Evolutionary conservation across 208 protist genomes (phyloP), one percentile per base, ranked within the genome.

Genomic region (Leptomonas seymouri): DNA sequence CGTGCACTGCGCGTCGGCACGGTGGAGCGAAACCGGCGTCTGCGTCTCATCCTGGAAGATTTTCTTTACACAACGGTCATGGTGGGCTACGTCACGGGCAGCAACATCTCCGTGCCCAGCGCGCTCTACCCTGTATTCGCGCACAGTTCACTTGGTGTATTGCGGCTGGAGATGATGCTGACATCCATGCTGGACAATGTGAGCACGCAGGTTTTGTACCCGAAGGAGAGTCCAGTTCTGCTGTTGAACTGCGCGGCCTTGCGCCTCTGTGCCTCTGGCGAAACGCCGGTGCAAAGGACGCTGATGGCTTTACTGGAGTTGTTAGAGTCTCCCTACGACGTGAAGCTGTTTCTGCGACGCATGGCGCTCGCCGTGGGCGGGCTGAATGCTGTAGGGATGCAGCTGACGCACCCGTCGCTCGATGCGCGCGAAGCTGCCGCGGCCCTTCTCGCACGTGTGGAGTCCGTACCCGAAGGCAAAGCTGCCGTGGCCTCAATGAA

Each of bases 331-430:
- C 46, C 59, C 9, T 74, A 74, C 44, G 74, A 73, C 27, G 74
- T 91, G 56, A 70, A 87, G 42, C 31, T 85, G n/a, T 79, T 94
- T 46, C 79, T 94, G 34, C 77, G 85, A 14, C 83, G 86, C 53
- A 91, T 91, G 84, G 50, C 85, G n/a, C 34, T 87, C 0, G 83
- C 89, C 0, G 61, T 87, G 6, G 81, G 80, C 11, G 89, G 89
- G 5, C 70, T 94, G 8, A 82, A 86, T 36, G 83, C 89, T 11
- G 56, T 94, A 14, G 82, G 75, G 20, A 78, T 82, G 55, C 89
- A 94, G 61, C 70, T 94, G 54, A 84, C 83, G 48, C 77, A 88
- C 61, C 56, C 86, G 15, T 79, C 78, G 15, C 42, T 59, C 0
- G 57, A 70, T n/a, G 73, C 83, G 15, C 76, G 86, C 25, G 57